Evolutionary conservation across 805 yeast species (phyloP), one percentile per base, ranked within the genome.

Genomic region (Lipomyces yamanashiensis): DNA sequence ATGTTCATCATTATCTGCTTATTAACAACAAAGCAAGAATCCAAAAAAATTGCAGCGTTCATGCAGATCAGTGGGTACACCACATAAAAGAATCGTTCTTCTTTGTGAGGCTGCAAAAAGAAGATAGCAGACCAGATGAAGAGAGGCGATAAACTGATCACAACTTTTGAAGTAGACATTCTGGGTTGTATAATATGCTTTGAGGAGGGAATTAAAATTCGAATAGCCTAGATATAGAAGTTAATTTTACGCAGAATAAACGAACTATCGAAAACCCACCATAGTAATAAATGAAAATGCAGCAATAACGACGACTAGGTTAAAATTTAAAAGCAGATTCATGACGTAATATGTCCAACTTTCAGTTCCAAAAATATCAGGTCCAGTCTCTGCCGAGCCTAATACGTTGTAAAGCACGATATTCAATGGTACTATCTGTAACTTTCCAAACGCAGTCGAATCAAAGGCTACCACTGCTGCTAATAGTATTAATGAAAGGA

Each of bases 71-170:
- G 78, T 12, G 92, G 88, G 73, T 92, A 93, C 0, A 90, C 81
- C 15, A 96, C 96, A 71, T 91, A 93, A 68, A 93, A 74, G 73
- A 93, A 93, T 65, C 98, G 80, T 74, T 93, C 98, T 73, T 92
- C 98, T 74, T 92, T 92, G 74, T 92, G 98, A 3, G 97, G 95
- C 71, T 92, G 97, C 5, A 77, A 64, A 64, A 81, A 79, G 72
- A 93, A 90, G 2, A 91, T 81, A 0, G 74, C 76, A 15, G 81
- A 71, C 98, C 98, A 93, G 0, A 89, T 44, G 1, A 82, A 55
- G 0, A 95, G 92, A 0, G 78, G 61, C 17, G 48, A 17, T 15
- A 53, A 19, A 23, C 28, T 39, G 12, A 55, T 34, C 19, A 47
- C 17, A n/a, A 47, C 33, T 15, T 52, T 53, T 19, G 58, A 37